Evolutionary conservation across 1,284 basidiomycete genomes (phyloP).

Genomic region (Malassezia caprae): DNA sequence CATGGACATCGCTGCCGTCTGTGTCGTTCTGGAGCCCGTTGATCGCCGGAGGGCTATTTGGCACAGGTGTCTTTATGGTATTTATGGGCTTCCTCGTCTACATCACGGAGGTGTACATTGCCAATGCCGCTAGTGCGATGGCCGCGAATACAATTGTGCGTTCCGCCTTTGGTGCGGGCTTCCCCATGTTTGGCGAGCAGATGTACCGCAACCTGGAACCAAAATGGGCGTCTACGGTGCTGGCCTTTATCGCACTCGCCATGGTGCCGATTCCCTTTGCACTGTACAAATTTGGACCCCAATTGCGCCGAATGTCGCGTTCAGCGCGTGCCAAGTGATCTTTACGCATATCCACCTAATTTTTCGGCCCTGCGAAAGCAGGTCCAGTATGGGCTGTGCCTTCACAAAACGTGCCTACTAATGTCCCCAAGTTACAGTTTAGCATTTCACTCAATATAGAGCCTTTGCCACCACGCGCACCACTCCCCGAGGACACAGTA

Average conservation of each 20-base stretch:
- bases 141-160: slow-evolving; percentile 63
- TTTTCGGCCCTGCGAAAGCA: no score
- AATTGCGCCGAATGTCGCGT: slow-evolving; percentile 49
- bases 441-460: no score
- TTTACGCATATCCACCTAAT: background rate
- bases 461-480: no score
- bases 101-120: slow-evolving; percentile 54
- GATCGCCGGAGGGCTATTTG: slow-evolving; percentile 51
- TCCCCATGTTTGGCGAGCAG: slow-evolving; percentile 52
- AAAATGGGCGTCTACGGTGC: slow-evolving; percentile 64
- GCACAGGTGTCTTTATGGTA: slow-evolving; percentile 53
- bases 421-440: no score
- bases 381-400: no score
- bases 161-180: slow-evolving; percentile 56
- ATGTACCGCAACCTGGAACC: slow-evolving; percentile 57
- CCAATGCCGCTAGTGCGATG: slow-evolving; percentile 52
- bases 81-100: slow-evolving; percentile 52
- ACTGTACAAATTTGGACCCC: slow-evolving; percentile 51
- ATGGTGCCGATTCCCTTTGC: slow-evolving; percentile 61
- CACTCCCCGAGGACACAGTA: no score
- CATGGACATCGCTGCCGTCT: slow-evolving; percentile 30
- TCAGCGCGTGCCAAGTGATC: background rate
- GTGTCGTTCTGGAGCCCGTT: slow-evolving; percentile 51
- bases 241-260: slow-evolving; percentile 61
- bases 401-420: no score